Conservation (phyloP, 75 land plant genomes). For the Ceratopteris richardii region DNA sequence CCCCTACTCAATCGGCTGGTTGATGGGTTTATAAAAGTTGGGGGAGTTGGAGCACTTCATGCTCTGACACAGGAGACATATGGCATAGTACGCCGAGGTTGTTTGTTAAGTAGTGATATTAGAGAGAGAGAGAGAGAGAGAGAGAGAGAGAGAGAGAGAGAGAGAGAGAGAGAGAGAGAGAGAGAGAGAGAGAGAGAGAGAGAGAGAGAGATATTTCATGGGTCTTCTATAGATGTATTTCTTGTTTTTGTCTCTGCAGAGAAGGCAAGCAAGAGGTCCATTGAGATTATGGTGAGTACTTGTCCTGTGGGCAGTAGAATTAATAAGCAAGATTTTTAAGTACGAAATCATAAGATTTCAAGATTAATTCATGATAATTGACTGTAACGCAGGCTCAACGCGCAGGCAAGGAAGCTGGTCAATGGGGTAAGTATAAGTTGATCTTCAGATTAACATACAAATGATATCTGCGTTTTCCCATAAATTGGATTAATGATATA, state of each 20-base stretch:
- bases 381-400: constrained; percentile 15
- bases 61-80: constrained; percentile 36
- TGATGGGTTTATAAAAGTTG: constrained; percentile 41
- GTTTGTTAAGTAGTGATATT: too few species aligned
- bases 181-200: too few species aligned
- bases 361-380: too few species aligned
- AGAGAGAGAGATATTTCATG: too few species aligned
- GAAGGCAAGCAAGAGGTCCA: constrained; percentile 19
- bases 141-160: too few species aligned
- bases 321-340: too few species aligned
- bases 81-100: constrained; percentile 24
- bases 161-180: too few species aligned
- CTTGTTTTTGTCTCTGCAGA: constrained; percentile 17
- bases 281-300: constrained; percentile 22
- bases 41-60: constrained; percentile 42
- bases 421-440: constrained; percentile 23
- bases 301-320: too few species aligned
- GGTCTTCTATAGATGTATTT: background rate
- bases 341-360: too few species aligned
- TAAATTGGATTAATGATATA: background rate
- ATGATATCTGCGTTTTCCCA: background rate
- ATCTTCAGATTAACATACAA: background rate
- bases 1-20: constrained; percentile 35
- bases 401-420: constrained; percentile 38
- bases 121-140: too few species aligned